A percentile compares a stretch with the other conserved stretches of the same genome.
These are phyloP conservation scores for Lipomyces japonicus DNA, from an alignment of 805 yeast genomes.

Conservation along the genomic window DNA sequence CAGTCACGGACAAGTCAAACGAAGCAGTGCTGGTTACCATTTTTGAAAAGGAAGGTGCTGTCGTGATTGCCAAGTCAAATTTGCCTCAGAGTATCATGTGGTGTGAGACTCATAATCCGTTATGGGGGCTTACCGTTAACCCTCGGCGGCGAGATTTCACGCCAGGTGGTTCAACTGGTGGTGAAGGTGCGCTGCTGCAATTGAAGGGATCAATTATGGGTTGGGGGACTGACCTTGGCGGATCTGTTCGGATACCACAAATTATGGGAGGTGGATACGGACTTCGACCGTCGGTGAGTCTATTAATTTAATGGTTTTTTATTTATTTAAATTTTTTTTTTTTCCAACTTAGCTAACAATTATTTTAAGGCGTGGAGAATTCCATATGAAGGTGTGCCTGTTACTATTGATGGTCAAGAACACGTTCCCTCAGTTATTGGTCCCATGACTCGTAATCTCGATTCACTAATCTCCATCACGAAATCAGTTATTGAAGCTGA, in stretches of 20 bases:
- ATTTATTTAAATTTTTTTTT: too few species aligned
- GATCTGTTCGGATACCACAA: slow-evolving; percentile 51
- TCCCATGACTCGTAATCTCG: slow-evolving; percentile 44
- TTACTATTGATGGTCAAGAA: slow-evolving; percentile 49
- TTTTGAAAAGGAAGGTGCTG: slow-evolving; percentile 52
- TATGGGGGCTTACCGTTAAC: slow-evolving; percentile 48
- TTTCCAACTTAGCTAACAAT: too few species aligned
- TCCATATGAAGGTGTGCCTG: slow-evolving; percentile 37
- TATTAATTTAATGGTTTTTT: not conserved
- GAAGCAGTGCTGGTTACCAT: slow-evolving; percentile 49
- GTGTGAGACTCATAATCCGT: slow-evolving; percentile 44
- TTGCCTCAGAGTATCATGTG: slow-evolving; percentile 53
- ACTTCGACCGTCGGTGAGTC: slow-evolving; percentile 31
- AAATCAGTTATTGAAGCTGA: slow-evolving; percentile 41
- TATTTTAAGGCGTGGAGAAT: slow-evolving; percentile 31
- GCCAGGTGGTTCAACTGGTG: slow-evolving; percentile 57
- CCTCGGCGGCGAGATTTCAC: slow-evolving; percentile 45
- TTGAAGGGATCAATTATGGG: slow-evolving; percentile 51
- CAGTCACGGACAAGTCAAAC: slow-evolving; percentile 42
- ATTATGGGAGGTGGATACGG: slow-evolving; percentile 50
- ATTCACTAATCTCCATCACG: slow-evolving; percentile 42
- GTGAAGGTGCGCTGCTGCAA: slow-evolving; percentile 51
- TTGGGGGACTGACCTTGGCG: slow-evolving; percentile 54
- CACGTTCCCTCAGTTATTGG: slow-evolving; percentile 52
- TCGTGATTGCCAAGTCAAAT: slow-evolving; percentile 58